A percentile compares a stretch with the other conserved stretches of the same genome.
Evolutionary conservation across 2,329 filamentous ascomycete genomes (phyloP).

Genomic region (Clarireedia monteithiana): DNA sequence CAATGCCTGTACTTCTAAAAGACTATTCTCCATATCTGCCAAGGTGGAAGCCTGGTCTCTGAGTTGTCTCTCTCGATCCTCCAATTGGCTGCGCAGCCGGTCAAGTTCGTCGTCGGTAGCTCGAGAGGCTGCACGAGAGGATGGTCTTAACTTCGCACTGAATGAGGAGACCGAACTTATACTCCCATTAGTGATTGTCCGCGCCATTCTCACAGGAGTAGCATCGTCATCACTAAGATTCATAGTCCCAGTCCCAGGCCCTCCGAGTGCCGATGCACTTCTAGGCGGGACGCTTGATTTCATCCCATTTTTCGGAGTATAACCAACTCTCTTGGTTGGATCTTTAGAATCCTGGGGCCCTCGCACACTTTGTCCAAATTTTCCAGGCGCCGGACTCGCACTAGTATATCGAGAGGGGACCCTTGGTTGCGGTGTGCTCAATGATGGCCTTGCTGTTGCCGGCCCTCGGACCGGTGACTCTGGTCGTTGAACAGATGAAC

Average conservation of each 20-base stretch:
- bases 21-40: slow-evolving; percentile 80
- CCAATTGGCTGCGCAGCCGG: slow-evolving; percentile 62
- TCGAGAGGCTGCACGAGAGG: slow-evolving; percentile 33
- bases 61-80: slow-evolving; percentile 81
- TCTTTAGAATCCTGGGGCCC: slow-evolving; percentile 47
- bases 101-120: slow-evolving; percentile 64
- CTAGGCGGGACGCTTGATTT: slow-evolving; percentile 45
- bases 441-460: slow-evolving; percentile 49
- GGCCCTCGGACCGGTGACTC: slow-evolving; percentile 74
- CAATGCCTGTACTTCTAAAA: slow-evolving; percentile 72
- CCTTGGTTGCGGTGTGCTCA: slow-evolving; percentile 45
- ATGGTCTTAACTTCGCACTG: slow-evolving; percentile 43
- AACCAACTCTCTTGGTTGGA: slow-evolving; percentile 45
- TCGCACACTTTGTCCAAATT: slow-evolving; percentile 57
- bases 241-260: slow-evolving; percentile 22
- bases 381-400: slow-evolving; percentile 53
- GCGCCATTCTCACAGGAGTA: slow-evolving; percentile 43
- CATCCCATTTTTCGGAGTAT: slow-evolving; percentile 39
- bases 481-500: slow-evolving; percentile 63
- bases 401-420: slow-evolving; percentile 52
- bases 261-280: slow-evolving; percentile 52
- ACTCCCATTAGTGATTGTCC: slow-evolving; percentile 43
- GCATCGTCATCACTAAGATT: slow-evolving; percentile 50
- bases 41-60: slow-evolving; percentile 77
- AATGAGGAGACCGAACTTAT: slow-evolving; percentile 48